phyloP scores from a whole-genome alignment of 148 eudicot genomes.

The Dysphania ambrosioides region DNA sequence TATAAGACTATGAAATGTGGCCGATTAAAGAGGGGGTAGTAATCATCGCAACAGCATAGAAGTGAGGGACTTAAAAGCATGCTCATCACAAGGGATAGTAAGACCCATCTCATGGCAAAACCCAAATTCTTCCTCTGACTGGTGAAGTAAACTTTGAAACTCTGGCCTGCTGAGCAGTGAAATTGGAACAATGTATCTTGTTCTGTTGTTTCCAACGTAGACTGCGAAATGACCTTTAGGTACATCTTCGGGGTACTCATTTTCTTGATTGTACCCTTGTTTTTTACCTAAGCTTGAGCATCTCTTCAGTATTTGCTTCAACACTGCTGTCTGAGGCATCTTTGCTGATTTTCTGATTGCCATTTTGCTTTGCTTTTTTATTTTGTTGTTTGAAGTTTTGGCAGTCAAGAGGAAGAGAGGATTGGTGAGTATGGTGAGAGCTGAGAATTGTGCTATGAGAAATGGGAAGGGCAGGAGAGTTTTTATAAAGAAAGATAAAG shows the following conservation, averaged over 20 bases:
- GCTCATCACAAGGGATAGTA: slow-evolving; percentile 63
- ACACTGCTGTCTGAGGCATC: slow-evolving; percentile 37
- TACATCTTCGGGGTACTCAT: slow-evolving; percentile 42
- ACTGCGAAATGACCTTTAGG: slow-evolving; percentile 84
- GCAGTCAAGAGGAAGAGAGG: neutral
- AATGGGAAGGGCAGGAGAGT: neutral
- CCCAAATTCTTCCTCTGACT: slow-evolving; percentile 78
- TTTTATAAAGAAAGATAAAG: neutral
- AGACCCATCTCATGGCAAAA: slow-evolving; percentile 57
- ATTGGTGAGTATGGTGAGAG: neutral
- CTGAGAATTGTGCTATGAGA: neutral
- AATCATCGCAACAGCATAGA: slow-evolving; percentile 10
- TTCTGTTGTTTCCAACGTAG: slow-evolving; percentile 66
- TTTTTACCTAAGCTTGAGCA: slow-evolving; percentile 56
- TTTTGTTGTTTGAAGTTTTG: neutral
- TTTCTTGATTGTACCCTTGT: slow-evolving; percentile 11
- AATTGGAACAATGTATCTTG: slow-evolving; percentile 66
- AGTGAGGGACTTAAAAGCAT: slow-evolving; percentile 43
- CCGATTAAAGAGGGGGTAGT: too few species aligned
- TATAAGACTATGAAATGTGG: too few species aligned
- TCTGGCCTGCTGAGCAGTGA: slow-evolving; percentile 43
- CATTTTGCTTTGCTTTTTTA: neutral
- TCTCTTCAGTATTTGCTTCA: slow-evolving; percentile 55
- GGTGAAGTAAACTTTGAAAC: slow-evolving; percentile 51
- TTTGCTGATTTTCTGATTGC: slow-evolving; percentile 26